Conservation (phyloP, 2,329 filamentous ascomycete species). For the Penicillium sclerotigenum region DNA sequence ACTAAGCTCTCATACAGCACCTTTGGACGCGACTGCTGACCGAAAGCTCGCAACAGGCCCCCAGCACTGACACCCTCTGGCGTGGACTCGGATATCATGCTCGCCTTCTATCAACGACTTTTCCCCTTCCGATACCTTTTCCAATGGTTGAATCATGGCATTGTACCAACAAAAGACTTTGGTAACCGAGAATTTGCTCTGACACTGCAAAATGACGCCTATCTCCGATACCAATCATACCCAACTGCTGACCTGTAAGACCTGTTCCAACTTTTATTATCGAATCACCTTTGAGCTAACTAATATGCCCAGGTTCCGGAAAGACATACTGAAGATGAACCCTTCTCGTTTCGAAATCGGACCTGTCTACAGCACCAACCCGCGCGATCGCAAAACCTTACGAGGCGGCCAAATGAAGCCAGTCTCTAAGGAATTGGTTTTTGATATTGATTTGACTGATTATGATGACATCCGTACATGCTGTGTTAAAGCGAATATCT, state of each 20-base stretch:
- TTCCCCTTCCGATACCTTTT: constrained; percentile 95
- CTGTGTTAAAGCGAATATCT: constrained; percentile 91
- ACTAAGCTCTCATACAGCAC: background rate
- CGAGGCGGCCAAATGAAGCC: constrained; percentile 78
- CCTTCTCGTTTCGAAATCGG: constrained; percentile 97
- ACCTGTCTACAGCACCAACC: constrained; percentile 92
- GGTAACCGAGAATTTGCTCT: constrained; percentile 93
- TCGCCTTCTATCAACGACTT: constrained; percentile 89
- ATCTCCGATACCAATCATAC: constrained; percentile 86
- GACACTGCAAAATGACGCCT: constrained; percentile 86
- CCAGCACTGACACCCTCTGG: constrained; percentile 41
- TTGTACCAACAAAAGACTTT: constrained; percentile 82
- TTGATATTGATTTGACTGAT: constrained; percentile 99
- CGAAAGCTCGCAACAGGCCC: constrained; percentile 22
- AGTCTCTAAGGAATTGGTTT: constrained; percentile 88
- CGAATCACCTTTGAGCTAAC: constrained; percentile 19
- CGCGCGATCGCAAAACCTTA: constrained; percentile 84
- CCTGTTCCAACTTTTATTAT: background rate
- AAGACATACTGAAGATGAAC: constrained; percentile 82
- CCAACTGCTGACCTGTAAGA: constrained; percentile 61
- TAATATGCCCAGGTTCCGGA: constrained; percentile 66
- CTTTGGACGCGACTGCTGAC: constrained; percentile 10
- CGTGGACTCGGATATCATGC: constrained; percentile 80
- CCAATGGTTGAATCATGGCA: constrained; percentile 95
- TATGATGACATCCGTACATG: constrained; percentile 97